Percentiles rank a stretch among this genome's conserved stretches.
phyloP scores from a whole-genome alignment of 768 basidiomycete genomes.

The Cubamyces lactineus region DNA sequence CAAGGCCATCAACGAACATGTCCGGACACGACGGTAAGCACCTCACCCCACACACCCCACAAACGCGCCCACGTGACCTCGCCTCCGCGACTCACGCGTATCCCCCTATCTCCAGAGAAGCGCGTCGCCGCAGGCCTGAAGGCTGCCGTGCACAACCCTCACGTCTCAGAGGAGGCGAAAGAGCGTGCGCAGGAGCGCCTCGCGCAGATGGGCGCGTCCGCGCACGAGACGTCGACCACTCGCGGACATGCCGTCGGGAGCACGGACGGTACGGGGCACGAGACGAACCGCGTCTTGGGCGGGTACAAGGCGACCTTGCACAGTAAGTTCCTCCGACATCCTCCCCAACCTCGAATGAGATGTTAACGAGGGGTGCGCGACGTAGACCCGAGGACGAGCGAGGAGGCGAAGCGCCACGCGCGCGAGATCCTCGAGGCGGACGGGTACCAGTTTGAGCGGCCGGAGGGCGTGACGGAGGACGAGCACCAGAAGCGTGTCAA shows the following conservation, averaged over 20 bases:
- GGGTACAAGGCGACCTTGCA: constrained; percentile 55
- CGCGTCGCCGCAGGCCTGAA: constrained; percentile 61
- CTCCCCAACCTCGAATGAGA: too few species aligned
- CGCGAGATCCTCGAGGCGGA: constrained; percentile 54
- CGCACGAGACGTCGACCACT: background rate
- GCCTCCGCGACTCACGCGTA: background rate
- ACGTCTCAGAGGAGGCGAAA: constrained; percentile 59
- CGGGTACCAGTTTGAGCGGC: constrained; percentile 40
- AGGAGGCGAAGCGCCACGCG: constrained; percentile 56
- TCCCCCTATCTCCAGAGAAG: constrained; percentile 16
- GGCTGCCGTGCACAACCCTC: constrained; percentile 60
- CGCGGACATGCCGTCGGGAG: constrained; percentile 1
- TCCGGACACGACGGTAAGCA: constrained; percentile 19
- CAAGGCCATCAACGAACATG: constrained; percentile 2
- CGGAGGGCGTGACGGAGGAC: constrained; percentile 37
- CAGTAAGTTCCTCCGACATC: constrained; percentile 41
- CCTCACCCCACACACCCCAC: background rate
- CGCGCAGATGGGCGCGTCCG: constrained; percentile 40
- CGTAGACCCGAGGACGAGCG: constrained; percentile 50
- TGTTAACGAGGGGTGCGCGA: background rate
- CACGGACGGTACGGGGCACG: constrained; percentile 19
- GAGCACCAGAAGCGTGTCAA: constrained; percentile 51
- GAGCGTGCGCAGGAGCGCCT: constrained; percentile 49
- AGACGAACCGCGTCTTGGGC: constrained; percentile 37
- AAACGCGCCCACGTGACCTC: constrained; percentile 7